Evolutionary conservation across 768 basidiomycete species (phyloP), one percentile per base, ranked within the genome.

Genomic region (Hygrophorus russula): DNA sequence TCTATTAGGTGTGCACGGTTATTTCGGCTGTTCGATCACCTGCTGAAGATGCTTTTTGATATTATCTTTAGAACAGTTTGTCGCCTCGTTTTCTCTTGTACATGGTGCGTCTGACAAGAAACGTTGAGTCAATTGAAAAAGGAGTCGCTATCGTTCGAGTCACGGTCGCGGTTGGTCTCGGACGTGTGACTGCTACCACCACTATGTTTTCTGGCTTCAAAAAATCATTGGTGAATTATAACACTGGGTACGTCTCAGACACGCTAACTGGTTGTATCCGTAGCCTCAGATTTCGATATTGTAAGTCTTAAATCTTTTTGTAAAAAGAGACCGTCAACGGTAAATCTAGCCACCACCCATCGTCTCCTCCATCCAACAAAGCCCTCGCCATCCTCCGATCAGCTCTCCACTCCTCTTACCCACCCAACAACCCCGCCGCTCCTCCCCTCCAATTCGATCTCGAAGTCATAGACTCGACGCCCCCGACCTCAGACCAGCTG

Each of bases 401-500:
- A 0, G 72, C 85, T 0, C 56, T 82, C 0, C 73, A 79, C 0
- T 58, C 57, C 0, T 73, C 83, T 0, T 88, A 81, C 54, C 84
- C 85, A 8, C 67, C 75, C 0, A 59, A 58, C 5, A 70, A 66
- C 13, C 51, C 67, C 0, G 52, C 60, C 3, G 66, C 66, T 0
- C 56, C 66, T 2, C 80, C 85, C 0, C 72, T 88, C 12, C 59
- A 72, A 10, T 88, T 83, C 63, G 69, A 81, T 45, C 73, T 88
- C 14, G 78, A 84, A 43, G 76, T 88, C 18, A 64, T 88, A 35
- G 82, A 85, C 54, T 67, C 69, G 5, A 61, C 66, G 5, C 85
- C 68, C 4, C 85, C 85, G 2, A 87, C 73, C 0, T 42, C 73
- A 0, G 82, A 86, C 58, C 85, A 88, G 52, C 58, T 88, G 30